Percentiles rank a stretch among this genome's conserved stretches.
Conservation (phyloP, 306 rosid genomes). For the Oxytropis ochrocephala region DNA sequence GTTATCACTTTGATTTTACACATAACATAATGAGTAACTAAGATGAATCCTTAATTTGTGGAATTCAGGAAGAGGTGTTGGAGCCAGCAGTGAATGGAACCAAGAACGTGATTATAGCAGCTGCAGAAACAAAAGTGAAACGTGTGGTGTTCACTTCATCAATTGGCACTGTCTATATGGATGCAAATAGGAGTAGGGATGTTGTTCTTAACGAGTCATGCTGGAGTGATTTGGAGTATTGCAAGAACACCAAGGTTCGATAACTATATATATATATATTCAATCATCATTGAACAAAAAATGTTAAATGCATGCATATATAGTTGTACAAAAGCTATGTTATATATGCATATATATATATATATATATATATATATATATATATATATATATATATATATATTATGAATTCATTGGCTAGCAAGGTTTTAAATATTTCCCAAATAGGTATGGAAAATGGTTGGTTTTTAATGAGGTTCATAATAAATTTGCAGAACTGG, state of each 20-base stretch:
- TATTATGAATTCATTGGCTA: too few species aligned
- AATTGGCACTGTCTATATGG: conserved; percentile 78
- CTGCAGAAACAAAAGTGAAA: conserved; percentile 65
- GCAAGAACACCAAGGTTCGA: conserved; percentile 81
- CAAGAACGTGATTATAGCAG: conserved; percentile 57
- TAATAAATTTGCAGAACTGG: conserved; percentile 57
- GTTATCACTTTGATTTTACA: not conserved
- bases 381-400: too few species aligned
- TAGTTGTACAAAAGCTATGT: too few species aligned
- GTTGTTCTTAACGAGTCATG: conserved; percentile 66
- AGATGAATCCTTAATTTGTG: not conserved
- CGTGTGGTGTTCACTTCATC: conserved; percentile 94
- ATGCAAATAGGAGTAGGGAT: conserved; percentile 58
- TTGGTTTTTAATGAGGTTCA: not conserved
- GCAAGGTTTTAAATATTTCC: not conserved
- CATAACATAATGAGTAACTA: not conserved
- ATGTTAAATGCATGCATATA: too few species aligned
- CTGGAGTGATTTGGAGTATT: conserved; percentile 86
- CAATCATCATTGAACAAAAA: too few species aligned
- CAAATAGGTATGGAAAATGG: not conserved
- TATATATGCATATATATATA: too few species aligned
- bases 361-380: too few species aligned
- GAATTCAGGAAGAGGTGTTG: conserved; percentile 57
- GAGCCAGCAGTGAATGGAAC: conserved; percentile 76
- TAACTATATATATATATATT: too few species aligned